These are phyloP conservation scores for Trametes cubensis DNA, from an alignment of 768 basidiomycete species.

Conservation along the genomic window DNA sequence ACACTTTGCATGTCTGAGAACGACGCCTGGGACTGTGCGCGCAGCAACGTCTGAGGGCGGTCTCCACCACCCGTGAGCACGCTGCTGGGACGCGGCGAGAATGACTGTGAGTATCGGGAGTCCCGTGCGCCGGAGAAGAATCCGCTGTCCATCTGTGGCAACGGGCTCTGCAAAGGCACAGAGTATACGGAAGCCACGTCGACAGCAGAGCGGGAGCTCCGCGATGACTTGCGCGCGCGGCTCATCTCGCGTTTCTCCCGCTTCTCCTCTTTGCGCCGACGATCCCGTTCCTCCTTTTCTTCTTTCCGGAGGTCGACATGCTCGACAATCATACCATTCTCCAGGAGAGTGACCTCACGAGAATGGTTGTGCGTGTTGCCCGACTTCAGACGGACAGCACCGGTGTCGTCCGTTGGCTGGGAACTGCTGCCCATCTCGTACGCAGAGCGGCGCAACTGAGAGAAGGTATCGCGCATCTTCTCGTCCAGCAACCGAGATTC, in stretches of 20 bases:
- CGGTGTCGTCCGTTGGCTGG: slow-evolving; percentile 54
- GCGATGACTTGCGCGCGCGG: slow-evolving; percentile 71
- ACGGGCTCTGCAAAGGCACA: slow-evolving; percentile 48
- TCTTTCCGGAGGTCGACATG: slow-evolving; percentile 82
- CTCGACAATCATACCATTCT: slow-evolving; percentile 89
- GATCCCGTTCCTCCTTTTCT: slow-evolving; percentile 74
- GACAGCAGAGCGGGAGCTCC: slow-evolving; percentile 56
- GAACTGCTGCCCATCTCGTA: slow-evolving; percentile 63
- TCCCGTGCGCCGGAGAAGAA: slow-evolving; percentile 52
- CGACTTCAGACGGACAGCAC: slow-evolving; percentile 71
- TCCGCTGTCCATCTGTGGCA: slow-evolving; percentile 56
- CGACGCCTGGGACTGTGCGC: slow-evolving; percentile 75
- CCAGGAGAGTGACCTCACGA: slow-evolving; percentile 77
- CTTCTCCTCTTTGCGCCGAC: slow-evolving; percentile 68
- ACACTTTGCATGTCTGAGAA: slow-evolving; percentile 81
- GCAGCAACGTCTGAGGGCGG: slow-evolving; percentile 58
- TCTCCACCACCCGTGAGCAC: slow-evolving; percentile 41
- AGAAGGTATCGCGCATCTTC: slow-evolving; percentile 78
- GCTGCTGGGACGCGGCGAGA: slow-evolving; percentile 48
- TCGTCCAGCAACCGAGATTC: slow-evolving; percentile 77
- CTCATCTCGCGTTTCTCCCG: slow-evolving; percentile 54
- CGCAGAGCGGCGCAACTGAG: slow-evolving; percentile 76
- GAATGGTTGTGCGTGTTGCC: slow-evolving; percentile 53
- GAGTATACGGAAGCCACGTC: slow-evolving; percentile 79
- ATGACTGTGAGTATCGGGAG: slow-evolving; percentile 57